Base-by-base conservation (phyloP, 805 yeast genomes). In the Ogataea thermomethanolica region DNA sequence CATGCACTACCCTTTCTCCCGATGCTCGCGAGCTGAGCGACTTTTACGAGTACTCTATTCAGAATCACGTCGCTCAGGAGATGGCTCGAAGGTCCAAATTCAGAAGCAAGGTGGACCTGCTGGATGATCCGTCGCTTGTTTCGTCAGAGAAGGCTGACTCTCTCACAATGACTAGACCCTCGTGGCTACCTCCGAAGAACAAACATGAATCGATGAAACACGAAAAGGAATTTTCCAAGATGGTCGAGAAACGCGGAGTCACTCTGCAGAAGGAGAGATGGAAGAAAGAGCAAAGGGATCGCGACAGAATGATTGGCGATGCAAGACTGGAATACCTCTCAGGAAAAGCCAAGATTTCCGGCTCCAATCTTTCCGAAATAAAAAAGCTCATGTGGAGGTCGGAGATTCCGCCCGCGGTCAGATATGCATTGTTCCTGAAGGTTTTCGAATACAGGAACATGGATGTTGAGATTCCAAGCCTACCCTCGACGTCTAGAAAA, bases 111-210 rank as follows among this genome's bases (percentile, higher is more conserved):
- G 56, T 55, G 11, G 54, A 59, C 14, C 72, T 72, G 3, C 56
- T 81, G 45, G 89, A 82, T 39, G 87, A 82, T 56, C 60, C 78
- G 45, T 61, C 67, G 35, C 61, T 84, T 25, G 72, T 83, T 1
- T 81, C 88, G 1, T 72, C 69, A 1, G 84, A 81, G 51, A 82
- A 82, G 50, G 55, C 79, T 26, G 70, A 69, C 17, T 59, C 64
- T 8, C 59, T 81, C 26, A 72, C 81, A 37, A 78, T 76, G 31
- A 73, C 87, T 1, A 69, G 90, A 49, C 90, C 90, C 3, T 72
- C 78, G 35, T 79, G 86, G 74, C 58, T 81, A 32, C 90, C 90
- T 5, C 88, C 88, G 5, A 82, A 82, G 55, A 65, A 68, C 28
- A 53, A 62, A 3, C 56, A 54, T 9, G 90, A 82, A 52, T 70